Evolutionary conservation across 176 grass and related monocot genomes (phyloP).

Genomic region (Phoenix dactylifera): DNA sequence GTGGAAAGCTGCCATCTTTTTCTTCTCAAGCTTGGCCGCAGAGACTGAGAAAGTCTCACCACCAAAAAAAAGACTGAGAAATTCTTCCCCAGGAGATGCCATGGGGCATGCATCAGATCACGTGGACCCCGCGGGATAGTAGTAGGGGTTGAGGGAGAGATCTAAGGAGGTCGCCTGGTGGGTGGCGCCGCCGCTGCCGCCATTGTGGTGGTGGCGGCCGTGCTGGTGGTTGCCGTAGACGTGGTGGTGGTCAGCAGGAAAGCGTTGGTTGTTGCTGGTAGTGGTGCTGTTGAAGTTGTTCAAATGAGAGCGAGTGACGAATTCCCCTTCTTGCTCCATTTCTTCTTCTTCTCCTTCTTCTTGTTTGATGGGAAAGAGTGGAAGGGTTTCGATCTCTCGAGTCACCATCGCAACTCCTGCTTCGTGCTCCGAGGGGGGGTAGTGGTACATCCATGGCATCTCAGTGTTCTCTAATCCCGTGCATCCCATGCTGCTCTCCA

Average conservation of each 20-base stretch:
- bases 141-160: conserved; percentile 47
- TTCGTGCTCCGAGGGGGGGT: neutral
- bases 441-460: conserved; percentile 1
- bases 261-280: neutral
- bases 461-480: neutral
- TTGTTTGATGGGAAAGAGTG: conserved; percentile 40
- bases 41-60: no score
- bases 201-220: conserved; percentile 5
- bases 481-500: neutral
- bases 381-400: conserved; percentile 43
- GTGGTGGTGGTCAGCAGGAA: conserved; percentile 16
- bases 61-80: no score
- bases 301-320: no score
- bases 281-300: no score
- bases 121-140: conserved; percentile 30
- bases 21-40: no score
- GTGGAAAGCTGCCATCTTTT: no score
- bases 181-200: conserved; percentile 8
- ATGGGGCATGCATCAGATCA: conserved; percentile 10
- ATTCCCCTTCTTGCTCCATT: no score
- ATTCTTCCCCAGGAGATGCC: no score
- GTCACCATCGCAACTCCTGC: neutral
- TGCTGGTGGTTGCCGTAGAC: conserved; percentile 28
- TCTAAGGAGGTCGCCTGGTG: conserved; percentile 33
- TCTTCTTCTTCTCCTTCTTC: neutral